A percentile compares a stretch with the other conserved stretches of the same genome.
These are phyloP conservation scores for Kwoniella pini DNA, from an alignment of 768 basidiomycete genomes.

Conservation along the genomic window DNA sequence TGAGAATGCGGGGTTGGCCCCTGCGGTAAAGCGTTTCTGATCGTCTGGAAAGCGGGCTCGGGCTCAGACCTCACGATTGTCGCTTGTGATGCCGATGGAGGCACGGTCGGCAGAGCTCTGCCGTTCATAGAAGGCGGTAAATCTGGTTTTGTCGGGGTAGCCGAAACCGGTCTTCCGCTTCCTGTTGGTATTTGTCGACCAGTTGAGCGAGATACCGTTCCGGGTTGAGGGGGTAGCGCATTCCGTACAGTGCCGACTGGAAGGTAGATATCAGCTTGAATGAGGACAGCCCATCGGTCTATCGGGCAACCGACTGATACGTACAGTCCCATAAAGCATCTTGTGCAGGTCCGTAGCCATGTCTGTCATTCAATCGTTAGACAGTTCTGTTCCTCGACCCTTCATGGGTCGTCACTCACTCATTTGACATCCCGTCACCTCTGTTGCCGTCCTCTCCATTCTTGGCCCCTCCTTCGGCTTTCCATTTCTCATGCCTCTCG, in stretches of 20 bases:
- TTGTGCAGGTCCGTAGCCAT: conserved; percentile 56
- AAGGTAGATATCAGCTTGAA: too few relatives aligned
- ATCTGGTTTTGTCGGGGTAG: not conserved
- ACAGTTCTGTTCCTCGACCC: not conserved
- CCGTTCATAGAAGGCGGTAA: conserved; percentile 21
- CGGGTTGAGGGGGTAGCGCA: conserved; percentile 52
- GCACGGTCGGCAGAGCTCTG: conserved; percentile 23
- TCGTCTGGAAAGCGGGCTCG: conserved; percentile 15
- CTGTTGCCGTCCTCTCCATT: conserved; percentile 55
- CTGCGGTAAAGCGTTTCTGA: conserved; percentile 15
- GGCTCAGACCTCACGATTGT: conserved; percentile 10
- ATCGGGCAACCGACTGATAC: too few relatives aligned
- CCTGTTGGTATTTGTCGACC: conserved; percentile 61
- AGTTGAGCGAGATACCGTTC: conserved; percentile 58
- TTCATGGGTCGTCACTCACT: conserved; percentile 11
- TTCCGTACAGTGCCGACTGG: conserved; percentile 84
- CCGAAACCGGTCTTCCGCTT: not conserved
- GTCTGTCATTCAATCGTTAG: conserved; percentile 11
- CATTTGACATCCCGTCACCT: conserved; percentile 18
- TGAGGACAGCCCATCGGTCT: too few relatives aligned
- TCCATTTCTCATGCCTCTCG: conserved; percentile 91
- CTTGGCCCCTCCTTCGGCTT: conserved; percentile 78
- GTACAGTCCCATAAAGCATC: conserved; percentile 79
- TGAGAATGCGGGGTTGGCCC: not conserved
- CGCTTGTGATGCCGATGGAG: conserved; percentile 56